Conservation (phyloP, 1,284 basidiomycete species). For the Rhodotorula sp. region DNA sequence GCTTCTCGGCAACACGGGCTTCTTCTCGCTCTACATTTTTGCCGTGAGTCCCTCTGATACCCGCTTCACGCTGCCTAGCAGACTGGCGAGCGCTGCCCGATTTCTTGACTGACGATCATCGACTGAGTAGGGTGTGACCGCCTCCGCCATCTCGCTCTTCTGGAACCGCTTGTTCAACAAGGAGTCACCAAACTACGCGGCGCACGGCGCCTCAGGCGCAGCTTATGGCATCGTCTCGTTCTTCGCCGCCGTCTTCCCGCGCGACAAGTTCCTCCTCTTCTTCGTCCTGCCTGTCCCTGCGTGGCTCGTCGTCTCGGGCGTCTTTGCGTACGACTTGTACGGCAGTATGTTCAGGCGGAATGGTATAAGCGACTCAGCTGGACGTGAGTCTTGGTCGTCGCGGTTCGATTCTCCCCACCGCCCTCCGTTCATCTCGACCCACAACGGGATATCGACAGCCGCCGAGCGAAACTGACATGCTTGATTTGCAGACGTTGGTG, state of each 20-base stretch:
- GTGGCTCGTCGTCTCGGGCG: conserved; percentile 32
- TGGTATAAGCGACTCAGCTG: conserved; percentile 32
- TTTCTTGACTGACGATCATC: background rate
- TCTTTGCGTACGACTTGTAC: conserved; percentile 36
- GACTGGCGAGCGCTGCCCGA: no score
- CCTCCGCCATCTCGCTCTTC: conserved; percentile 3
- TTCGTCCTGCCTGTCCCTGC: conserved; percentile 38
- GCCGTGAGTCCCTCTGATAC: conserved; percentile 7
- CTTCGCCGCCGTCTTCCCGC: conserved; percentile 31
- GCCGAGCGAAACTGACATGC: no score
- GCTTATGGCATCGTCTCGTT: conserved; percentile 28
- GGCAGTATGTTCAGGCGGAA: conserved; percentile 13
- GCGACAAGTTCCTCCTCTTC: conserved; percentile 34
- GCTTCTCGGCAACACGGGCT: conserved; percentile 34
- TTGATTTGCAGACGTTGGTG: conserved; percentile 23
- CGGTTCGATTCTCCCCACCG: background rate
- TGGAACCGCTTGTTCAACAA: conserved; percentile 10
- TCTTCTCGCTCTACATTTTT: conserved; percentile 33
- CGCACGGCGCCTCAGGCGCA: conserved; percentile 30
- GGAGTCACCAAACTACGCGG: background rate
- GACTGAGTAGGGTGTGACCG: background rate
- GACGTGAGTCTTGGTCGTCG: conserved; percentile 14
- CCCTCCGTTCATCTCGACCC: no score
- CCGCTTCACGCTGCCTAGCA: background rate
- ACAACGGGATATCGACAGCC: background rate